Base-by-base conservation (phyloP, 176 grass and related monocot genomes). In the Eragrostis nindensis region DNA sequence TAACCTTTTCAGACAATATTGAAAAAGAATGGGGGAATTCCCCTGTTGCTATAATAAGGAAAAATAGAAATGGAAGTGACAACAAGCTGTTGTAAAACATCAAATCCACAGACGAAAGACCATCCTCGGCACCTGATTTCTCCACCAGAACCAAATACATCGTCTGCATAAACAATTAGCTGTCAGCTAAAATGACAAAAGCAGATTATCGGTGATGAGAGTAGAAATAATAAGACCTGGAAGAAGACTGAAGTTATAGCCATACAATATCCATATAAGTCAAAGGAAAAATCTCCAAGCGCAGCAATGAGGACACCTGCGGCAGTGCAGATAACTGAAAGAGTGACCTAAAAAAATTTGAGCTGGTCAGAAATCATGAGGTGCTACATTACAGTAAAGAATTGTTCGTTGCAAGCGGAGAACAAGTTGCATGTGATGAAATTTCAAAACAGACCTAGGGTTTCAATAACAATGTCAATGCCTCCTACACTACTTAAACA, bases 251-350 rank as follows among this genome's bases (percentile, higher is more conserved):
- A 98, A 21, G 72, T 93, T 41, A 98, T 84, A 85, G 95, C 95
- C 95, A 98, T 98, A 79, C 86, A 81, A 71, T 98, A 98, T 68
- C 95, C 95, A 91, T 89, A 89, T 24, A 95, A 50, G 63, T 98
- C 92, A 87, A 98, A 98, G 40, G 92, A 98, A 92, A 98, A 98
- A 86, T 98, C 95, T 75, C 95, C 95, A 71, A 98, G 71, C 57
- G 95, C 90, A 14, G 95, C 95, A 83, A 98, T 85, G 21, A 98
- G 77, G 75, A 98, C 95, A 82, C 95, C 95, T 48, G 85, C 68
- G 13, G 95, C 92, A 2, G 90, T 95, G 79, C 90, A 93, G 67
- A 98, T 43, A 73, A 98, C 95, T 40, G 95, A 92, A 83, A 98
- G 92, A 45, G 88, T 87, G 59, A 98, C 95, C 95, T 98, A 91